Conservation (phyloP, 106 monocot genomes). For the Iris macrosiphon region DNA sequence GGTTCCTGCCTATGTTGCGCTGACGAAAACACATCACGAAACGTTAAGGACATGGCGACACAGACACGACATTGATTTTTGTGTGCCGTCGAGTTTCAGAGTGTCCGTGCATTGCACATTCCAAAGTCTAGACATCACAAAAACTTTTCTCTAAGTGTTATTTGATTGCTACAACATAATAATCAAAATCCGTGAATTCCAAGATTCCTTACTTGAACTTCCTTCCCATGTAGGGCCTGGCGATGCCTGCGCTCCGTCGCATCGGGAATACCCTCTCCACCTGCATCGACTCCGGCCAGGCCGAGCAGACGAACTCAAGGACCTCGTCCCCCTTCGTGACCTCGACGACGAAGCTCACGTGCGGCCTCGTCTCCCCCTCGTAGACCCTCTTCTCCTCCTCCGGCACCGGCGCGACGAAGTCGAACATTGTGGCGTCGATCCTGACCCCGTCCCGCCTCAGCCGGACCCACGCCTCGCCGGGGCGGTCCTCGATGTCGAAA, state of each 20-base stretch:
- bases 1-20: no score
- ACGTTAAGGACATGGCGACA: background rate
- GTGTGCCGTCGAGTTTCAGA: background rate
- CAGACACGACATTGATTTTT: background rate
- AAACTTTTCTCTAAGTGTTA: background rate
- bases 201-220: constrained; percentile 32
- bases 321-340: constrained; percentile 16
- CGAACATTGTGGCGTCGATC: constrained; percentile 83
- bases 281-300: constrained; percentile 36
- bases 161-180: background rate
- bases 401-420: constrained; percentile 40
- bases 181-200: background rate
- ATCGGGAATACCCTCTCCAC: constrained; percentile 37
- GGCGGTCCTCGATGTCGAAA: constrained; percentile 48
- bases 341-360: constrained; percentile 62
- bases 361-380: constrained; percentile 36
- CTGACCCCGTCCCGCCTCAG: constrained; percentile 52
- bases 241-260: background rate
- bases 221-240: constrained; percentile 21
- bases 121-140: background rate
- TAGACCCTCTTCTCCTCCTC: constrained; percentile 19
- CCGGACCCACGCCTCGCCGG: constrained; percentile 68
- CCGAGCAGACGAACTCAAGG: constrained; percentile 42
- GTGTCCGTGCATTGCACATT: background rate
- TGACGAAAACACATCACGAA: no score